Evolutionary conservation across 208 protist genomes (phyloP).

Genomic region (Porcisia deanei): DNA sequence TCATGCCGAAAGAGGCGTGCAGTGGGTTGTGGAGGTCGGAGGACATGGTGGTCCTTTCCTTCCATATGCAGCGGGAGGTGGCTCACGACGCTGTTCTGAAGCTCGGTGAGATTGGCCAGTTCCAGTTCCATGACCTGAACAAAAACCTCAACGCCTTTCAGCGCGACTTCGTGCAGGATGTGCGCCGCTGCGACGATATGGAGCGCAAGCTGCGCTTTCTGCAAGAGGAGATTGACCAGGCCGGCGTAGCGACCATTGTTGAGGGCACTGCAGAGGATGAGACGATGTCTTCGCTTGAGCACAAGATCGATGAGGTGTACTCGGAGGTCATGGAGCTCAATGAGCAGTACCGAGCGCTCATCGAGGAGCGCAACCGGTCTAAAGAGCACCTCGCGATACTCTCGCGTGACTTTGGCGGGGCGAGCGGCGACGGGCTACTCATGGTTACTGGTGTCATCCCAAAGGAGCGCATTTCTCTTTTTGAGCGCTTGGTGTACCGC

Average conservation of each 20-base stretch:
- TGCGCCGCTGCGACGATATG: slow-evolving; percentile 97
- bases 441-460: slow-evolving; percentile 96
- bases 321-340: slow-evolving; percentile 93
- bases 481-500: slow-evolving; percentile 96
- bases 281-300: slow-evolving; percentile 87
- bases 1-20: slow-evolving; percentile 79
- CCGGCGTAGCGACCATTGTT: slow-evolving; percentile 57
- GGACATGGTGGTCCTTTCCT: slow-evolving; percentile 96
- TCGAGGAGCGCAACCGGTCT: slow-evolving; percentile 79
- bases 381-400: slow-evolving; percentile 86
- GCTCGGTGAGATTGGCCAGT: slow-evolving; percentile 94
- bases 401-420: slow-evolving; percentile 64
- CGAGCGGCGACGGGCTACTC: slow-evolving; percentile 63
- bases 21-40: slow-evolving; percentile 95
- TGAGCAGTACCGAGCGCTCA: slow-evolving; percentile 80
- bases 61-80: slow-evolving; percentile 97
- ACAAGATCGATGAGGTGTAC: slow-evolving; percentile 93
- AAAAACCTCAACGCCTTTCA: slow-evolving; percentile 95
- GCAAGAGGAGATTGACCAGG: slow-evolving; percentile 89
- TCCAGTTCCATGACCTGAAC: slow-evolving; percentile 98
- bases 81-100: slow-evolving; percentile 96
- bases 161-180: slow-evolving; percentile 96
- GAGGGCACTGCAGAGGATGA: slow-evolving; percentile 50
- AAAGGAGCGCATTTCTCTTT: slow-evolving; percentile 76
- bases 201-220: slow-evolving; percentile 96